These are phyloP conservation scores for Peronosclerospora sorghi DNA, from an alignment of 352 stramenopile genomes.

Conservation along the genomic window DNA sequence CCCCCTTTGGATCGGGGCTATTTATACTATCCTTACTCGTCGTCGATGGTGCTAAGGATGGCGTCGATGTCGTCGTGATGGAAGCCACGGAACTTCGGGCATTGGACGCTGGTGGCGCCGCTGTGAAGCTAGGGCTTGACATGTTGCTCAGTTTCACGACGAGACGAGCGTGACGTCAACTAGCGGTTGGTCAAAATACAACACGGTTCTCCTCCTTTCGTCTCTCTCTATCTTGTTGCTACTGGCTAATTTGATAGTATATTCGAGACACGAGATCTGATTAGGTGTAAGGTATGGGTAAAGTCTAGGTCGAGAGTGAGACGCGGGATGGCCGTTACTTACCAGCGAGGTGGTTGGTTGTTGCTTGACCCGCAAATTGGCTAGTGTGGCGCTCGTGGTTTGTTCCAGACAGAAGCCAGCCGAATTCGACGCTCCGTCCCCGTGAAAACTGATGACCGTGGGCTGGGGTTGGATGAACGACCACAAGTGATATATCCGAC, in stretches of 20 bases:
- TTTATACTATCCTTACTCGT: conserved; percentile 2
- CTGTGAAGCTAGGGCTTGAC: conserved; percentile 19
- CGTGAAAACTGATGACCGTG: neutral
- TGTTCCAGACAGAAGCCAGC: conserved; percentile 3
- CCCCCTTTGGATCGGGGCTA: no score
- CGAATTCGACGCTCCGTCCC: conserved; percentile 7
- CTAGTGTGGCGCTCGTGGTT: conserved; percentile 5
- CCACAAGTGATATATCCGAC: conserved; percentile 5
- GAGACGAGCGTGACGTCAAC: neutral
- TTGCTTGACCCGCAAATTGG: conserved; percentile 22
- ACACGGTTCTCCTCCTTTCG: no score
- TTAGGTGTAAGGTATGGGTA: neutral
- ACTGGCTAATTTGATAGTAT: no score
- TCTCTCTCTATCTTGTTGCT: no score
- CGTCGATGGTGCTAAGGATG: neutral
- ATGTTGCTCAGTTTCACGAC: neutral
- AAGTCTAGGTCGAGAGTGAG: neutral
- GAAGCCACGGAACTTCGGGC: neutral
- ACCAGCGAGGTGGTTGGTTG: conserved; percentile 17
- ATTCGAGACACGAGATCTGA: neutral
- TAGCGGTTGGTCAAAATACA: no score
- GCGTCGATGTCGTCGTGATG: neutral
- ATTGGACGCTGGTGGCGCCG: neutral
- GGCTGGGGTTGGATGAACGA: conserved; percentile 1
- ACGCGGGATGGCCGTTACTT: conserved; percentile 4